phyloP scores from a whole-genome alignment of 2,329 filamentous ascomycete genomes.

The Colletotrichum orbiculare region DNA sequence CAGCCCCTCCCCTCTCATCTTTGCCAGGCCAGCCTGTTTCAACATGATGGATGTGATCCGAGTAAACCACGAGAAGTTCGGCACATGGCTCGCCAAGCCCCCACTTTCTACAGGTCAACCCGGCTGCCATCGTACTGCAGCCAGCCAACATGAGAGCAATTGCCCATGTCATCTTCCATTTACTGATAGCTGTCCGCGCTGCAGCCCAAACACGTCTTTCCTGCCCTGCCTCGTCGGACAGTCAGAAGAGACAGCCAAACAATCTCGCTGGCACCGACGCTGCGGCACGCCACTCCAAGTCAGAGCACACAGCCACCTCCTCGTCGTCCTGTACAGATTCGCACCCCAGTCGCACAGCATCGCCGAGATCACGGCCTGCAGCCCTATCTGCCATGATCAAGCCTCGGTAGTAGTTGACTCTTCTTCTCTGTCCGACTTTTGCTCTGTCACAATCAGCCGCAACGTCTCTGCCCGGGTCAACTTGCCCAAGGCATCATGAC shows the following conservation, averaged over 20 bases:
- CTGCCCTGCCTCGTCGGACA: constrained; percentile 17
- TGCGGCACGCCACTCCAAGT: not conserved
- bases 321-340: constrained; percentile 4
- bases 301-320: constrained; percentile 6
- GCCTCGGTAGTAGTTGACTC: not conserved
- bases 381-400: constrained; percentile 28
- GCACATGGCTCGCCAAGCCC: not conserved
- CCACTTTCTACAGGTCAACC: not conserved
- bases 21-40: not conserved
- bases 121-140: not conserved
- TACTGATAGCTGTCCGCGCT: not conserved
- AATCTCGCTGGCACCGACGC: constrained; percentile 5
- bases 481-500: constrained; percentile 24
- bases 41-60: constrained; percentile 1
- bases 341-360: constrained; percentile 20
- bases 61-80: not conserved
- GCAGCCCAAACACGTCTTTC: constrained; percentile 8
- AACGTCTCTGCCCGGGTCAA: constrained; percentile 3
- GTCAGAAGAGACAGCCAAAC: not conserved
- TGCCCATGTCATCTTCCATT: not conserved
- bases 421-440: not conserved
- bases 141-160: constrained; percentile 10
- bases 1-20: not conserved
- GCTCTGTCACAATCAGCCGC: not conserved
- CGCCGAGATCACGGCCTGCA: constrained; percentile 25